A percentile compares a stretch with the other conserved stretches of the same genome.
phyloP scores from a whole-genome alignment of 768 basidiomycete genomes.

The Tylopilus vinaceipallidus region DNA sequence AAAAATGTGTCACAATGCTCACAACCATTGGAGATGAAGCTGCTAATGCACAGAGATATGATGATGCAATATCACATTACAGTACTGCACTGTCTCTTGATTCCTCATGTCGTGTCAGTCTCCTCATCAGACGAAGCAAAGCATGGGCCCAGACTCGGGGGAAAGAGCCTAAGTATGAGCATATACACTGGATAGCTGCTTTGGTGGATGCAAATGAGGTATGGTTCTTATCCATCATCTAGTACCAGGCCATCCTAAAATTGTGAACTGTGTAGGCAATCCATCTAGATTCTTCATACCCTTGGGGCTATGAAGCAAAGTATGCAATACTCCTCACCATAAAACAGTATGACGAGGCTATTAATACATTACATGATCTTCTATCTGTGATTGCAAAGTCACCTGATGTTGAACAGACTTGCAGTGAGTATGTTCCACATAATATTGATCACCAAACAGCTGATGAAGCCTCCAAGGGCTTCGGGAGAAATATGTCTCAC shows the following conservation, averaged over 20 bases:
- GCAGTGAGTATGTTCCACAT: not conserved
- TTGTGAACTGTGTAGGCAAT: not conserved
- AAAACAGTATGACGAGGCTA: not conserved
- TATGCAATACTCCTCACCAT: not conserved
- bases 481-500: too few species aligned
- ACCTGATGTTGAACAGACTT: not conserved
- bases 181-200: not conserved
- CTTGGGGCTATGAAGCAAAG: not conserved
- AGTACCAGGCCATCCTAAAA: not conserved
- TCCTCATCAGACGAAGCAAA: conserved; percentile 4
- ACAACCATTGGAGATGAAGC: too few species aligned
- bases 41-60: too few species aligned
- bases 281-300: not conserved
- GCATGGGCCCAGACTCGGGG: not conserved
- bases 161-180: too few species aligned
- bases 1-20: too few species aligned
- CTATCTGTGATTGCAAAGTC: not conserved
- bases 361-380: not conserved
- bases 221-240: not conserved
- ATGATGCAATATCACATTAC: too few species aligned
- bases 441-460: not conserved
- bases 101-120: not conserved
- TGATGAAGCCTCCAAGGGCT: too few species aligned
- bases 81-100: too few species aligned
- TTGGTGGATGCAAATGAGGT: conserved; percentile 5